phyloP scores from a whole-genome alignment of 345 rosid species.

The Populus ilicifolia region DNA sequence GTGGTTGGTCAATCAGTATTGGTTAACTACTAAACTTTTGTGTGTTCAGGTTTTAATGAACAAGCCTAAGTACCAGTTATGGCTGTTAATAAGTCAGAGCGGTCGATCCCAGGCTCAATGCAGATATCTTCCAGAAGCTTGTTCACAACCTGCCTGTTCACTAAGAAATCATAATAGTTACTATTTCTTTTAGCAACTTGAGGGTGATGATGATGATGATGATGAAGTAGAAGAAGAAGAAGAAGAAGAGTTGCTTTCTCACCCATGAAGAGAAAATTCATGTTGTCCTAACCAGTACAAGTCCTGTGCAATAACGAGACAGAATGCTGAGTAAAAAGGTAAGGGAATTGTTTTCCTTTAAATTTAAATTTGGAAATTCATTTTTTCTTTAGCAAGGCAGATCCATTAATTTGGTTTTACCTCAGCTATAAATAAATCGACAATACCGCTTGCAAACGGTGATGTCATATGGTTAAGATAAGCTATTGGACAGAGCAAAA shows the following conservation, averaged over 20 bases:
- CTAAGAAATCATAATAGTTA: background rate
- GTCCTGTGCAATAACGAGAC: conserved; percentile 18
- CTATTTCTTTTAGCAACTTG: background rate
- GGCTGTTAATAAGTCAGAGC: conserved; percentile 23
- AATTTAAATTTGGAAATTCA: background rate
- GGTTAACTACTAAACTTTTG: background rate
- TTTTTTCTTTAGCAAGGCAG: background rate
- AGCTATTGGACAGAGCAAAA: conserved; percentile 43
- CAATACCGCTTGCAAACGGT: conserved; percentile 19
- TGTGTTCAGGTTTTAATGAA: background rate
- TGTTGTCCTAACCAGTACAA: conserved; percentile 39
- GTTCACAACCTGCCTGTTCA: conserved; percentile 26
- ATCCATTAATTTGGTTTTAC: background rate
- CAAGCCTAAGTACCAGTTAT: conserved; percentile 28
- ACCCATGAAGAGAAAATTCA: conserved; percentile 40
- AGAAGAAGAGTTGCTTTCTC: background rate
- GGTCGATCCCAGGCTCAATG: conserved; percentile 16
- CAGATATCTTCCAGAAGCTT: conserved; percentile 29
- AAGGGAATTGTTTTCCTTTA: background rate
- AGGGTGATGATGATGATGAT: no score
- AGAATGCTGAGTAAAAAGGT: background rate
- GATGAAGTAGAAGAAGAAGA: no score
- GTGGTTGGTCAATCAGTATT: background rate
- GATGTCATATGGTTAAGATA: conserved; percentile 31
- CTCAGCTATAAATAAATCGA: conserved; percentile 33